These are phyloP conservation scores for Coemansia sp. DNA, from an alignment of 192 early-diverging fungal species.

Conservation along the genomic window DNA sequence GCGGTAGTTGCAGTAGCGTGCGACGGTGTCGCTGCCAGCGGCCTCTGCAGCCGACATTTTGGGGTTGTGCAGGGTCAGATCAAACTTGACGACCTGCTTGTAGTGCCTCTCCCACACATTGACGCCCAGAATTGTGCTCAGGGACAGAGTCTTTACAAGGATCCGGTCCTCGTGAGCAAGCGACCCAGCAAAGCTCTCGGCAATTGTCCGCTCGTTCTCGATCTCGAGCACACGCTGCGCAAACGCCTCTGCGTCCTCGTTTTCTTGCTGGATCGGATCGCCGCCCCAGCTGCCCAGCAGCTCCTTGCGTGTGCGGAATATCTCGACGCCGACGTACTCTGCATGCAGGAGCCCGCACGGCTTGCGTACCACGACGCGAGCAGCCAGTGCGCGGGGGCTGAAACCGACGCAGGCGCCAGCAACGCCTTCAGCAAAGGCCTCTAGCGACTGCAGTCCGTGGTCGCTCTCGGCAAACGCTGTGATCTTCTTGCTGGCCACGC, in stretches of 20 bases:
- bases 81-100: slow-evolving; percentile 84
- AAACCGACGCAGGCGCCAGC: slow-evolving; percentile 62
- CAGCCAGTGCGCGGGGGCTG: slow-evolving; percentile 60
- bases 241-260: slow-evolving; percentile 13
- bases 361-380: slow-evolving; percentile 77
- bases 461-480: slow-evolving; percentile 73
- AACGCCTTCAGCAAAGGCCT: slow-evolving; percentile 69
- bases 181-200: slow-evolving; percentile 33
- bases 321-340: slow-evolving; percentile 80
- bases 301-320: slow-evolving; percentile 72
- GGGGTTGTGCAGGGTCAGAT: slow-evolving; percentile 55
- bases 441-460: slow-evolving; percentile 67
- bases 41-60: slow-evolving; percentile 7
- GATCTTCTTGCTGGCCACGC: slow-evolving; percentile 71
- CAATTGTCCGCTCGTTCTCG: slow-evolving; percentile 30
- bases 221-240: slow-evolving; percentile 7
- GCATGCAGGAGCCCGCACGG: slow-evolving; percentile 91
- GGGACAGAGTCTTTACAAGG: slow-evolving; percentile 76
- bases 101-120: slow-evolving; percentile 95
- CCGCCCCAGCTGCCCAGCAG: slow-evolving; percentile 39
- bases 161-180: slow-evolving; percentile 71
- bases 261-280: slow-evolving; percentile 6
- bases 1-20: slow-evolving; percentile 80
- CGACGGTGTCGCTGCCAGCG: slow-evolving; percentile 59
- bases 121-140: slow-evolving; percentile 90